Percentiles rank a stretch among this genome's conserved stretches.
These are phyloP conservation scores for Colletotrichum sp. DNA, from an alignment of 2,329 filamentous ascomycete genomes.

Conservation along the genomic window DNA sequence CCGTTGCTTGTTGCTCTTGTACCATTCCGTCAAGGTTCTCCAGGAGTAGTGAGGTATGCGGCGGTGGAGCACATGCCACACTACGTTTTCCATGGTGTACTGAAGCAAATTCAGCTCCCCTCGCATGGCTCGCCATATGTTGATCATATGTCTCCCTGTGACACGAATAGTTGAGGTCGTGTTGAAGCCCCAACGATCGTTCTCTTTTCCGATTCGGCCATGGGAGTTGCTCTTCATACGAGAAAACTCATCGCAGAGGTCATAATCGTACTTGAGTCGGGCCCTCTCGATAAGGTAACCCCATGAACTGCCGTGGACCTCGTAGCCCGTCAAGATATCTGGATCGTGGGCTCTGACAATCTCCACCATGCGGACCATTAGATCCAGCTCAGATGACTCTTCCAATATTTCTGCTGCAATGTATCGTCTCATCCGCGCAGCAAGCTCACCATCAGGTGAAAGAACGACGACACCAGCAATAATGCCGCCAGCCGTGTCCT, in stretches of 20 bases:
- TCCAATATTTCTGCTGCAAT: slow-evolving; percentile 69
- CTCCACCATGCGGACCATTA: slow-evolving; percentile 85
- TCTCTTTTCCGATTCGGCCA: slow-evolving; percentile 83
- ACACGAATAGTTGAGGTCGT: slow-evolving; percentile 90
- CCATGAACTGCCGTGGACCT: slow-evolving; percentile 94
- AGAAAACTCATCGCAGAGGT: slow-evolving; percentile 90
- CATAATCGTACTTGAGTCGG: slow-evolving; percentile 83
- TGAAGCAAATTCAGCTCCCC: slow-evolving; percentile 90
- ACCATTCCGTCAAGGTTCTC: slow-evolving; percentile 82
- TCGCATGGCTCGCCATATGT: slow-evolving; percentile 95
- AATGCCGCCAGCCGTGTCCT: slow-evolving; percentile 49
- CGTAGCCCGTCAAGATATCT: slow-evolving; percentile 92
- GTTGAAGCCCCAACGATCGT: slow-evolving; percentile 91
- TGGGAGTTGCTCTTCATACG: slow-evolving; percentile 85
- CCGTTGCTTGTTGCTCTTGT: slow-evolving; percentile 68
- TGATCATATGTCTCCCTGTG: slow-evolving; percentile 96
- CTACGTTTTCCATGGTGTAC: slow-evolving; percentile 96
- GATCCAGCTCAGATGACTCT: slow-evolving; percentile 81
- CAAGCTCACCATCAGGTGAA: slow-evolving; percentile 64
- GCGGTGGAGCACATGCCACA: slow-evolving; percentile 86
- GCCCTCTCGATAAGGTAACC: slow-evolving; percentile 94
- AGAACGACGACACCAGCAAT: slow-evolving; percentile 77
- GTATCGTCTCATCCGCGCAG: slow-evolving; percentile 66
- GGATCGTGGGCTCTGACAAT: slow-evolving; percentile 86
- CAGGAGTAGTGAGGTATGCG: slow-evolving; percentile 89